Evolutionary conservation across 2,329 filamentous ascomycete species (phyloP), one percentile per base, ranked within the genome.

Genomic region (Sporothrix pseudoabietina): DNA sequence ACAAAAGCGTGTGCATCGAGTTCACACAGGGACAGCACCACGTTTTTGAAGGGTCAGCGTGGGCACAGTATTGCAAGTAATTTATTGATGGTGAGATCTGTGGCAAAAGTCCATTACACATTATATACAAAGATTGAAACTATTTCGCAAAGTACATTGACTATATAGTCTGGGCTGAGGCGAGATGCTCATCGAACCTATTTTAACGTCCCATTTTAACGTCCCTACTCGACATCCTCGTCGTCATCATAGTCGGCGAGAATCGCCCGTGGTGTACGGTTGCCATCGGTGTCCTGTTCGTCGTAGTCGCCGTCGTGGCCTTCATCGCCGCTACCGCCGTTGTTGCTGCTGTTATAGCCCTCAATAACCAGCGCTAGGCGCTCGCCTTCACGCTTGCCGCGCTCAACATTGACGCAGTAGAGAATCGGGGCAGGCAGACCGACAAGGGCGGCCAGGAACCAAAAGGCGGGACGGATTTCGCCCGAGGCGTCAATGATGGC

Each of bases 381-480:
- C 76, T 87, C 85, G 26, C 91, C 92, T 78, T 94, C 91, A 63
- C 83, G 82, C 82, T 89, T 92, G 12, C 92, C 92, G 52, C 92
- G 86, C 71, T 97, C 92, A 10, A 97, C 93, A 80, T 98, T 87
- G 49, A 99, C 92, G 72, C 94, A 88, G 79, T 90, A 91, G 82
- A 98, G 93, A 69, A 98, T 84, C 0, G 94, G 93, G 19, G 94
- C 90, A 0, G 96, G 94, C 1, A 97, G 81, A 6, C 92, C 91
- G 7, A 99, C 92, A n/a, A 99, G 83, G 5, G 90, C 85, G 0
- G 93, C 94, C 55, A 99, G 84, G 80, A 99, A 99, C 86, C 92
- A 94, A 81, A 99, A 99, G 0, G 95, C 94, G 7, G 92, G 92
- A 68, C 93, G 87, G 74, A 96, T 95, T 77, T 92, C 90, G 5